Evolutionary conservation across 2,329 filamentous ascomycete genomes (phyloP), one percentile per base, ranked within the genome.

Genomic region (Madurella fahalii): DNA sequence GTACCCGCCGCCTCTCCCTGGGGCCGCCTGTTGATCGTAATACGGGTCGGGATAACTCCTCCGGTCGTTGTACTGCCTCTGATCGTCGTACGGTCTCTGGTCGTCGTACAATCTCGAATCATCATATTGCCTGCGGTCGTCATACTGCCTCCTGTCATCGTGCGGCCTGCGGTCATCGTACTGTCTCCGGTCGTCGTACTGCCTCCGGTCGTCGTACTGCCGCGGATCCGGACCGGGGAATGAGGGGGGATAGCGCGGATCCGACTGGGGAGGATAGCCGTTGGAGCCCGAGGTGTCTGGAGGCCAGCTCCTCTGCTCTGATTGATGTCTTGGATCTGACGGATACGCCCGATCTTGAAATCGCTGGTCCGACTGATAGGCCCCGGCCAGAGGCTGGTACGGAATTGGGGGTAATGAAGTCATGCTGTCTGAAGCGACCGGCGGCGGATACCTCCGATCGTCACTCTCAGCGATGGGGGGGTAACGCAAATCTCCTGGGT

Each of bases 391-490:
- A 65, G 53, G 68, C 45, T 72, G 67, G 62, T 79, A 78, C 51
- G 79, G 72, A 50, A 81, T 80, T 16, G 78, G 74, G 1, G 78
- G 78, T 34, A 79, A 68, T 56, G 25, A 25, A 7, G 72, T 77
- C 55, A 78, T 72, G 54, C 71, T 69, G 69, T 63, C 55, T 64
- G 63, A 57, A 63, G 50, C 52, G 61, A 65, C 58, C 63, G 68
- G 45, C 56, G 65, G 57, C 61, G 63, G 37, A 58, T 56, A 63
- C 48, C 56, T 61, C 40, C 53, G 53, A 58, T 77, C 74, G 52
- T 72, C 73, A 54, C 72, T 72, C 53, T 72, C 72, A 47, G 74
- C 70, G 56, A 70, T 66, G 12, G 71, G 69, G 49, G 73, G 71
- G 61, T 77, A 72, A 54, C 73, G 72, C 53, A 67, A 69, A 40